phyloP scores from a whole-genome alignment of 2,329 filamentous ascomycete genomes.

The Neofusicoccum cordaticola region DNA sequence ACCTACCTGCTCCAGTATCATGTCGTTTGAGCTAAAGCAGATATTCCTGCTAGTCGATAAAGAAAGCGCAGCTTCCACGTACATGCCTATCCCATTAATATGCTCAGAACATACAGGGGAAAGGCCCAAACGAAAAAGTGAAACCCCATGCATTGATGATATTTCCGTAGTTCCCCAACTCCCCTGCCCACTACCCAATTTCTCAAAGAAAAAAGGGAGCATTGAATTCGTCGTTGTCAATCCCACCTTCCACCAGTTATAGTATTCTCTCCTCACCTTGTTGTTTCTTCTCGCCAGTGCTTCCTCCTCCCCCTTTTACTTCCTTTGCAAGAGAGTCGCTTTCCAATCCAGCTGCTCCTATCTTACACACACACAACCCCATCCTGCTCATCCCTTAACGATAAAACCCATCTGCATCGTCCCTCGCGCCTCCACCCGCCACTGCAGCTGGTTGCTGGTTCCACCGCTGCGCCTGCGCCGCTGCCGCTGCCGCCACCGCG shows the following conservation, averaged over 20 bases:
- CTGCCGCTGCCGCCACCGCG: background rate
- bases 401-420: conserved; percentile 29
- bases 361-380: background rate
- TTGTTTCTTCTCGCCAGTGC: background rate
- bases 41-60: too few species aligned
- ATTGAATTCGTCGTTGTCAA: too few species aligned
- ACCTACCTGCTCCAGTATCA: too few species aligned
- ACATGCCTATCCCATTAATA: too few species aligned
- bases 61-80: too few species aligned
- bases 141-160: background rate
- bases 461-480: conserved; percentile 14
- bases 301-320: background rate
- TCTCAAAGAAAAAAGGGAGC: background rate
- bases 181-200: background rate
- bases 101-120: too few species aligned
- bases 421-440: conserved; percentile 30
- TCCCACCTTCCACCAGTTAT: background rate
- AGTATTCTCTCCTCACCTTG: background rate
- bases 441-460: conserved; percentile 24
- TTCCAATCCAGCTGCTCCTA: background rate
- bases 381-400: conserved; percentile 14
- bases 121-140: background rate
- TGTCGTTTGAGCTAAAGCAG: too few species aligned
- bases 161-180: background rate
- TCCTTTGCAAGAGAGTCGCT: too few species aligned